Evolutionary conservation across 169 alveolate species (phyloP).

Genomic region (Plasmodium gallinaceum): DNA sequence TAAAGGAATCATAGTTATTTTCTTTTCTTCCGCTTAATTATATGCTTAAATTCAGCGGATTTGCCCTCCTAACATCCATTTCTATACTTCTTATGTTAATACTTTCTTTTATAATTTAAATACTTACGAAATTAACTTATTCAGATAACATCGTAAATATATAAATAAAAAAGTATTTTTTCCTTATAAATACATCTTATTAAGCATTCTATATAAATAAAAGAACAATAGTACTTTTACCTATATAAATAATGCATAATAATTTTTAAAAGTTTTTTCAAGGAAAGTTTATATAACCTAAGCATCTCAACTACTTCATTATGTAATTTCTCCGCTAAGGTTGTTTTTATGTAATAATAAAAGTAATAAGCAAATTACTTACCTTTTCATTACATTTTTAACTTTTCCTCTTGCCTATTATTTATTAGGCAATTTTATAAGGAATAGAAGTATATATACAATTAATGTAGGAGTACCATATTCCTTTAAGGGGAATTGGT

Average conservation of each 20-base stretch:
- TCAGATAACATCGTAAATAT: neutral
- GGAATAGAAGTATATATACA: neutral
- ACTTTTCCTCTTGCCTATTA: neutral
- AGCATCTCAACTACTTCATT: too few relatives aligned
- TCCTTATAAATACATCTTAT: too few relatives aligned
- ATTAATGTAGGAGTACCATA: constrained; percentile 10
- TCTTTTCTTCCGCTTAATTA: constrained; percentile 93
- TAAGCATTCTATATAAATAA: too few relatives aligned
- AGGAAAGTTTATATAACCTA: too few relatives aligned
- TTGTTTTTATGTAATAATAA: too few relatives aligned
- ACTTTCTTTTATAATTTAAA: neutral
- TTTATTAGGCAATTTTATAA: neutral
- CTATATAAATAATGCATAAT: too few relatives aligned
- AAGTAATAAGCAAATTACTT: too few relatives aligned
- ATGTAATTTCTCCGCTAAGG: too few relatives aligned
- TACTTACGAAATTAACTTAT: neutral
- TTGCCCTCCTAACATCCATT: constrained; percentile 81
- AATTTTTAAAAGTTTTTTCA: too few relatives aligned
- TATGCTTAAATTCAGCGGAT: constrained; percentile 93
- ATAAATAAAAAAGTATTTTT: too few relatives aligned
- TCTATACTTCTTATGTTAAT: neutral
- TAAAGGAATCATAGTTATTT: constrained; percentile 87
- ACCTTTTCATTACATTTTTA: neutral
- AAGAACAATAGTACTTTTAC: too few relatives aligned
- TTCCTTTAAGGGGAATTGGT: neutral